phyloP scores from a whole-genome alignment of 2,329 filamentous ascomycete genomes.

The Alternaria metachromatica region DNA sequence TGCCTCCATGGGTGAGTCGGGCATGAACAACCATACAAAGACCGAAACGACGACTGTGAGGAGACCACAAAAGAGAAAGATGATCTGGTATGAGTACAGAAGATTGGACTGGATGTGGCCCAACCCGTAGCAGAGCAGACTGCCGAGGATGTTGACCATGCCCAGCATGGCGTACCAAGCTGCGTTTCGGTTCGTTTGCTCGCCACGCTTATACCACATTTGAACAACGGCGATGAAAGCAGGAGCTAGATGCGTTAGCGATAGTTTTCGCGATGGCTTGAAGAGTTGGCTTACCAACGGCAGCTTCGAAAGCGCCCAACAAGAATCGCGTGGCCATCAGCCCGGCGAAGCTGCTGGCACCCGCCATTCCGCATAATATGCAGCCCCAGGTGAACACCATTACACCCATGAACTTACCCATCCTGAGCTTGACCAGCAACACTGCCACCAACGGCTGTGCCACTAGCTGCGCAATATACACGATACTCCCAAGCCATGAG shows the following conservation, averaged over 20 bases:
- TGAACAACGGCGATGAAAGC: slow-evolving; percentile 36
- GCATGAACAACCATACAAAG: slow-evolving; percentile 63
- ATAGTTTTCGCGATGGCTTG: not conserved
- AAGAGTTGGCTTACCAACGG: slow-evolving; percentile 44
- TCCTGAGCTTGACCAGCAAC: slow-evolving; percentile 65
- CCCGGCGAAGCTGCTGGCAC: slow-evolving; percentile 64
- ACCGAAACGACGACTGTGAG: slow-evolving; percentile 60
- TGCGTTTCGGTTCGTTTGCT: slow-evolving; percentile 64
- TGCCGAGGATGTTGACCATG: slow-evolving; percentile 62
- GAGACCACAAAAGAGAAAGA: slow-evolving; percentile 47
- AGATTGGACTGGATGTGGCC: slow-evolving; percentile 61
- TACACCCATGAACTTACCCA: slow-evolving; percentile 65
- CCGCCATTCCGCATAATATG: slow-evolving; percentile 67
- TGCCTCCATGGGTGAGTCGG: slow-evolving; percentile 65
- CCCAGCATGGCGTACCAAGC: slow-evolving; percentile 69
- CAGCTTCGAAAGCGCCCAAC: slow-evolving; percentile 72
- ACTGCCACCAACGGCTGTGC: slow-evolving; percentile 61
- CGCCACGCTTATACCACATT: slow-evolving; percentile 68
- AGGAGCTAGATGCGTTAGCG: slow-evolving; percentile 27
- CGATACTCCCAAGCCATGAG: slow-evolving; percentile 59
- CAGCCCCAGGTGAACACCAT: slow-evolving; percentile 62
- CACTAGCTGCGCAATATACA: slow-evolving; percentile 63
- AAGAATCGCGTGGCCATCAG: slow-evolving; percentile 69
- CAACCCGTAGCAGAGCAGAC: slow-evolving; percentile 64
- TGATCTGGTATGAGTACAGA: slow-evolving; percentile 48